phyloP scores from a whole-genome alignment of 2,329 filamentous ascomycete species.

The Aspergillus novofumigatus region DNA sequence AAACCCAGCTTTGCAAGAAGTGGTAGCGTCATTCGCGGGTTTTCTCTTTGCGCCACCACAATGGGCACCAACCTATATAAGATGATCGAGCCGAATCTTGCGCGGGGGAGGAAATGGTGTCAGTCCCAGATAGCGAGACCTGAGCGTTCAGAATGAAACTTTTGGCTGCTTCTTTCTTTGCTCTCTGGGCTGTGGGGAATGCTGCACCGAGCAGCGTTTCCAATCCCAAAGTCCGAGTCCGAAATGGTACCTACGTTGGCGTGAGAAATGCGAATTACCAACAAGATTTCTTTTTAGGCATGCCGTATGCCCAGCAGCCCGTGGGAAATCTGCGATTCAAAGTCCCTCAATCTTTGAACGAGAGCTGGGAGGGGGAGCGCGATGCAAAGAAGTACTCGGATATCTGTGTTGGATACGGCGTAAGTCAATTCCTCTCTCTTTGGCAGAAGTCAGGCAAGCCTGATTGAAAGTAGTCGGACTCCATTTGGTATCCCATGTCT shows the following conservation, averaged over 20 bases:
- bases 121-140: neutral
- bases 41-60: no score
- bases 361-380: conserved; percentile 39
- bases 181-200: conserved; percentile 12
- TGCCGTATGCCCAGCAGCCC: conserved; percentile 57
- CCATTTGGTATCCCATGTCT: conserved; percentile 32
- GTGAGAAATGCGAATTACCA: conserved; percentile 37
- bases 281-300: conserved; percentile 52
- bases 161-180: conserved; percentile 7
- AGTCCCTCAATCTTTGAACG: conserved; percentile 48
- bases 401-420: conserved; percentile 51
- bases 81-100: neutral
- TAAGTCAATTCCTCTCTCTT: conserved; percentile 20
- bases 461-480: conserved; percentile 23
- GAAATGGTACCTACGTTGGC: conserved; percentile 49
- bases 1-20: neutral
- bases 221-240: conserved; percentile 29
- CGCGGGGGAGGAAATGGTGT: neutral
- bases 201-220: conserved; percentile 18
- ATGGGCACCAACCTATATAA: neutral
- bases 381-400: conserved; percentile 45
- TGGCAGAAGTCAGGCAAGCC: conserved; percentile 1
- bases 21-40: neutral
- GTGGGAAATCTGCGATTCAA: conserved; percentile 52
- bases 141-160: conserved; percentile 2